Evolutionary conservation across 768 basidiomycete genomes (phyloP).

Genomic region (Imleria badia): DNA sequence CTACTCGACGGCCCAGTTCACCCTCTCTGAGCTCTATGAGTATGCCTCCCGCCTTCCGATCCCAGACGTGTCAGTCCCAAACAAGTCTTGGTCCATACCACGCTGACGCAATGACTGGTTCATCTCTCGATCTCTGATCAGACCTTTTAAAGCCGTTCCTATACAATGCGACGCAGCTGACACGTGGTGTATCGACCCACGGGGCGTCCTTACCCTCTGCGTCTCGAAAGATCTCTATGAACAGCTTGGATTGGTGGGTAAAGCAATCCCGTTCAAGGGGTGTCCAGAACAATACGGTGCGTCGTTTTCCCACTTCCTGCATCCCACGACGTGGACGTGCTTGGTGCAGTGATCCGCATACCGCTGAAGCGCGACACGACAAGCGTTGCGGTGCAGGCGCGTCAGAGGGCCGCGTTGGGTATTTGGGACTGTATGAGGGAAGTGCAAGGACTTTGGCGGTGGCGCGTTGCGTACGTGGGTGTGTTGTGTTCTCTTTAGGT

Average conservation of each 20-base stretch:
- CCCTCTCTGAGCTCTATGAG: slow-evolving; percentile 44
- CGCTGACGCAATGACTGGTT: background rate
- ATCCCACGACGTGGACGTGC: background rate
- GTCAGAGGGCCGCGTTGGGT: slow-evolving; percentile 40
- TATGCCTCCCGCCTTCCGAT: slow-evolving; percentile 29
- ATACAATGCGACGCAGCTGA: slow-evolving; percentile 42
- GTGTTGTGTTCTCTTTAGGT: slow-evolving; percentile 25
- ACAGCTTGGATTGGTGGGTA: slow-evolving; percentile 58
- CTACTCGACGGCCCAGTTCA: slow-evolving; percentile 46
- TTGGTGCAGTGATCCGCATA: slow-evolving; percentile 45
- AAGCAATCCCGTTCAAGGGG: slow-evolving; percentile 51
- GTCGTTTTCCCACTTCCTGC: slow-evolving; percentile 14
- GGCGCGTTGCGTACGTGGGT: slow-evolving; percentile 44
- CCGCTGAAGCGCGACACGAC: slow-evolving; percentile 42
- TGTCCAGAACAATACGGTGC: slow-evolving; percentile 49
- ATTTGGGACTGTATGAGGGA: slow-evolving; percentile 51
- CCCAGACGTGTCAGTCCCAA: slow-evolving; percentile 13
- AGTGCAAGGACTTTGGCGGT: slow-evolving; percentile 32
- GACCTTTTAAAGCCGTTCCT: slow-evolving; percentile 39
- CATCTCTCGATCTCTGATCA: slow-evolving; percentile 17
- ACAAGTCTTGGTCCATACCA: background rate
- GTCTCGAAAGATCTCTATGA: slow-evolving; percentile 60
- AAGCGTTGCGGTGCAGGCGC: slow-evolving; percentile 37
- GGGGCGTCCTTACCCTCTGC: slow-evolving; percentile 57
- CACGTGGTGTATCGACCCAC: slow-evolving; percentile 68